These are phyloP conservation scores for Astragalus membranaceus DNA, from an alignment of 306 rosid genomes.

Conservation along the genomic window DNA sequence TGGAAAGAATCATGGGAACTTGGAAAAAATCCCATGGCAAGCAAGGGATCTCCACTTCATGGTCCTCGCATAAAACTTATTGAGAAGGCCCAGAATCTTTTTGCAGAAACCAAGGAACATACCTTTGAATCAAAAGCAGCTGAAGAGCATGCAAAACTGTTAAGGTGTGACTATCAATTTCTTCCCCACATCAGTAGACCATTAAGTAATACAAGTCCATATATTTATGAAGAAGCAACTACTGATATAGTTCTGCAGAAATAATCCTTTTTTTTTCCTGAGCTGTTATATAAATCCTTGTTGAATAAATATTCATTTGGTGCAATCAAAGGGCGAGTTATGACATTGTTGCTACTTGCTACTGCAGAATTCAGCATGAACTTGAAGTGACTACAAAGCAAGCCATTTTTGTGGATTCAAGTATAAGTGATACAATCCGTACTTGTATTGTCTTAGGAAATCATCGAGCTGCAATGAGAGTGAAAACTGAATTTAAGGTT, in stretches of 20 bases:
- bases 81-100: slow-evolving; percentile 74
- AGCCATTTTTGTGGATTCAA: slow-evolving; percentile 95
- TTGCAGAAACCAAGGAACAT: slow-evolving; percentile 85
- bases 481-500: slow-evolving; percentile 94
- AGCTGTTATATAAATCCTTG: not conserved
- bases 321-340: not conserved
- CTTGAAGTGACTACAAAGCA: slow-evolving; percentile 90
- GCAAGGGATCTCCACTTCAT: slow-evolving; percentile 92
- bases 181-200: not conserved
- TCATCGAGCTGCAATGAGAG: slow-evolving; percentile 85
- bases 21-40: slow-evolving; percentile 91
- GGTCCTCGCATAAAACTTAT: slow-evolving; percentile 84
- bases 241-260: slow-evolving; percentile 6
- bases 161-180: slow-evolving; percentile 48
- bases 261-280: not conserved
- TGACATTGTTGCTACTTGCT: slow-evolving; percentile 19
- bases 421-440: slow-evolving; percentile 90
- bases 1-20: slow-evolving; percentile 98
- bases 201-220: not conserved
- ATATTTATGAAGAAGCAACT: not conserved
- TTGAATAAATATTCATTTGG: slow-evolving; percentile 10
- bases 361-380: slow-evolving; percentile 79
- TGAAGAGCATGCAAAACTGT: slow-evolving; percentile 88
- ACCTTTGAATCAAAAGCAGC: slow-evolving; percentile 89
- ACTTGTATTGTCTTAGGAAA: slow-evolving; percentile 98